Evolutionary conservation across 129 eudicot genomes (phyloP).

Genomic region (Flaveria trinervia): DNA sequence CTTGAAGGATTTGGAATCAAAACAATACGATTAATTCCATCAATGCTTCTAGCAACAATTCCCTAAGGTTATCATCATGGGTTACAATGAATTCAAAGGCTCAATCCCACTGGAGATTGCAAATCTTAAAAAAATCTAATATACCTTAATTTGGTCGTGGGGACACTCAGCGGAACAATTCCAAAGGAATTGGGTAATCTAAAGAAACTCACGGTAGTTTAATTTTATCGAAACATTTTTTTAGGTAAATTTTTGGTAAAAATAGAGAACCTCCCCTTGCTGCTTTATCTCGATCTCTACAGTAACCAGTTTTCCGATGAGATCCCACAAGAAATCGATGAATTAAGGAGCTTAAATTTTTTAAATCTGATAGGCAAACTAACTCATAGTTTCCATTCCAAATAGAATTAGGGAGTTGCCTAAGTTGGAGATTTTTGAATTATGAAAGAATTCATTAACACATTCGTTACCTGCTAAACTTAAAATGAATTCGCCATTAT

Average conservation of each 20-base stretch:
- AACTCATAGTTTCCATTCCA: slow-evolving; percentile 62
- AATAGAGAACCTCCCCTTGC: slow-evolving; percentile 52
- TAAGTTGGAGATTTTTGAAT: slow-evolving; percentile 63
- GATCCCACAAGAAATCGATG: slow-evolving; percentile 61
- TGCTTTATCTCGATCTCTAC: slow-evolving; percentile 63
- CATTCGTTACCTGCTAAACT: slow-evolving; percentile 68
- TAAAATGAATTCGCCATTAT: slow-evolving; percentile 64
- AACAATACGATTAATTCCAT: slow-evolving; percentile 31
- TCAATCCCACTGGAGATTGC: slow-evolving; percentile 67
- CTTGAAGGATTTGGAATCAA: slow-evolving; percentile 49
- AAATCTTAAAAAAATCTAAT: slow-evolving; percentile 55
- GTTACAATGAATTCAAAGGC: slow-evolving; percentile 75
- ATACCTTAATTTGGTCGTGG: slow-evolving; percentile 73
- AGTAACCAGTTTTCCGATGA: slow-evolving; percentile 62
- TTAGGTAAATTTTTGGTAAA: slow-evolving; percentile 59
- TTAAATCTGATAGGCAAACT: slow-evolving; percentile 74
- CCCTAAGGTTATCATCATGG: slow-evolving; percentile 63
- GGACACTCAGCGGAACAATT: slow-evolving; percentile 57
- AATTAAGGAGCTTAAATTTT: slow-evolving; percentile 58
- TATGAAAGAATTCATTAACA: slow-evolving; percentile 70
- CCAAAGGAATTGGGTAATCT: slow-evolving; percentile 71
- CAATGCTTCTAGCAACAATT: slow-evolving; percentile 76
- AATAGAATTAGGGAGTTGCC: slow-evolving; percentile 55
- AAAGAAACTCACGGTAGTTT: slow-evolving; percentile 56
- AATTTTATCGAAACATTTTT: slow-evolving; percentile 63